Evolutionary conservation across 768 basidiomycete species (phyloP).

Genomic region (Panaeolus cyanescens): DNA sequence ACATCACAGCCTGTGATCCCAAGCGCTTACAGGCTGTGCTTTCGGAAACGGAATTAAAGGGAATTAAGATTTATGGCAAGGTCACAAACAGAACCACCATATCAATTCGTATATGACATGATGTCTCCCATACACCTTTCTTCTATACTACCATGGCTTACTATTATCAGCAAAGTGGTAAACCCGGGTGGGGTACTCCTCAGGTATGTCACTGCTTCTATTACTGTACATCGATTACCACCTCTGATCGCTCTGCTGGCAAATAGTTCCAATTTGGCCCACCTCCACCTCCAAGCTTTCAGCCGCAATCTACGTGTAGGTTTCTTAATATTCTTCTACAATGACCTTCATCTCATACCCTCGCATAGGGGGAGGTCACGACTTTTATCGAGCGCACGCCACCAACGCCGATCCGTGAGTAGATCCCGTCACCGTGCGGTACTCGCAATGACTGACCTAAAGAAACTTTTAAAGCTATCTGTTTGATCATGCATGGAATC

Average conservation of each 20-base stretch:
- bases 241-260: not conserved
- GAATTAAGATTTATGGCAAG: too few relatives aligned
- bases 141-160: conserved; percentile 39
- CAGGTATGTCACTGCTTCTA: conserved; percentile 32
- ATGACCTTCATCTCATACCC: conserved; percentile 16
- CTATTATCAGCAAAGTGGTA: conserved; percentile 41
- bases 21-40: conserved; percentile 1
- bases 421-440: conserved; percentile 3
- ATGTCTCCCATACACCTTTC: conserved; percentile 6
- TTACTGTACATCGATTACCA: too few relatives aligned
- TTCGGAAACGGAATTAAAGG: not conserved
- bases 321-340: conserved; percentile 15
- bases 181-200: conserved; percentile 53
- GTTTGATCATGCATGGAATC: conserved; percentile 54
- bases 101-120: conserved; percentile 1
- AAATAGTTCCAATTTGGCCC: conserved; percentile 43
- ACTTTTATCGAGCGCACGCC: conserved; percentile 68
- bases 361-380: conserved; percentile 56
- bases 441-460: conserved; percentile 27
- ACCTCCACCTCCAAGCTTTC: conserved; percentile 40
- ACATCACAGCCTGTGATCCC: not conserved
- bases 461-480: conserved; percentile 52
- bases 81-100: not conserved
- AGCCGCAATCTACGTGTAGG: conserved; percentile 58
- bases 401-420: conserved; percentile 58